Evolutionary conservation across 2,329 filamentous ascomycete species (phyloP).

Genomic region (Hansfordia pulvinata): DNA sequence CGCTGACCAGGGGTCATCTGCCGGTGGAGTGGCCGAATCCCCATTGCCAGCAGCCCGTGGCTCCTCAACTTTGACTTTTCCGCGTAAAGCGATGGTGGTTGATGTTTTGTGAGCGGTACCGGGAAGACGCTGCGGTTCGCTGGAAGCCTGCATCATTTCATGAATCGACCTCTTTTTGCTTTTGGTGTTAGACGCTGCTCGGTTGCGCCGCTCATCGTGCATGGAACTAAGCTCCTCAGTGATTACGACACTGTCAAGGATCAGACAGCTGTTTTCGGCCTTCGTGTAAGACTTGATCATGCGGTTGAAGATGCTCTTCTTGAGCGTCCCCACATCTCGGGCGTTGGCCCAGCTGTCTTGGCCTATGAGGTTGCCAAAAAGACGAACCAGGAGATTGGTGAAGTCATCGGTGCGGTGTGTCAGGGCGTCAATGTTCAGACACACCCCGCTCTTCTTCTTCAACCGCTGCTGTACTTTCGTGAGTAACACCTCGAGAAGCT

Average conservation of each 20-base stretch:
- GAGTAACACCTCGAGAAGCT: constrained; percentile 5
- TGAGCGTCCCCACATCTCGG: constrained; percentile 43
- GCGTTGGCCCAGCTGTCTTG: constrained; percentile 47
- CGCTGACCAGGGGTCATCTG: no score
- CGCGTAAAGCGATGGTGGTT: no score
- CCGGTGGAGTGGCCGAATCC: no score
- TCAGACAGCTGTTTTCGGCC: background rate
- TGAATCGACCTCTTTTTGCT: no score
- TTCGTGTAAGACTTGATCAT: constrained; percentile 3
- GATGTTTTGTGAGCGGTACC: no score
- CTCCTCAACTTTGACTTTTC: no score
- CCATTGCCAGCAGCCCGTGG: no score
- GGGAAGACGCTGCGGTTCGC: background rate
- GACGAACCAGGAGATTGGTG: constrained; percentile 8
- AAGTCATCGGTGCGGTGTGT: constrained; percentile 8
- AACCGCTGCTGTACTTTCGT: background rate
- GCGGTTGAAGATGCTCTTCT: constrained; percentile 31
- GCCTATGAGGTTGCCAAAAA: constrained; percentile 24
- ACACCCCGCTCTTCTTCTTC: background rate
- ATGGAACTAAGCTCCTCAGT: background rate
- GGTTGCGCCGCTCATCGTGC: constrained; percentile 1
- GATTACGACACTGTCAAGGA: no score
- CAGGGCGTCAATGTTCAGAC: constrained; percentile 1
- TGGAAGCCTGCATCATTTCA: background rate
- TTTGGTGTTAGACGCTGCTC: no score